phyloP scores from a whole-genome alignment of 768 basidiomycete genomes.

The Crucibulum laeve region DNA sequence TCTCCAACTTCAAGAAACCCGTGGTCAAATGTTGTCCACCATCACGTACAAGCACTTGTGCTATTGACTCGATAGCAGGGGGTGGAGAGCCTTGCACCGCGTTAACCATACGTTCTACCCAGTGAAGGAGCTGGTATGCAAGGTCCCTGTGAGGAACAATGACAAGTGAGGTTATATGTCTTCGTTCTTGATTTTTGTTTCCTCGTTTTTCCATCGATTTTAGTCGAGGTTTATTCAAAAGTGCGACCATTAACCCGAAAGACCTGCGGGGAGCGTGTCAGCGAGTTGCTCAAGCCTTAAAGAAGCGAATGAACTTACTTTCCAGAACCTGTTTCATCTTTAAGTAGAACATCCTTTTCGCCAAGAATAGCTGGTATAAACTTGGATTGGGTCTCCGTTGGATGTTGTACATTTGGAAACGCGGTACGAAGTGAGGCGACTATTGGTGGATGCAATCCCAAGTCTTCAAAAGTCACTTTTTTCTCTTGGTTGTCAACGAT shows the following conservation, averaged over 20 bases:
- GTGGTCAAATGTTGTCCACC: conserved; percentile 31
- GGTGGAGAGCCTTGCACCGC: conserved; percentile 18
- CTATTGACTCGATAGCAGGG: conserved; percentile 37
- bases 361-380: conserved; percentile 60
- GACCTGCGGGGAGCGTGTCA: conserved; percentile 40
- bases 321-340: conserved; percentile 73
- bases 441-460: conserved; percentile 49
- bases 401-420: conserved; percentile 55
- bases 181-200: conserved; percentile 14
- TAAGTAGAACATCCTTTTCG: conserved; percentile 59
- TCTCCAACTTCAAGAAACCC: conserved; percentile 32
- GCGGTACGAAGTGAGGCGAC: conserved; percentile 46
- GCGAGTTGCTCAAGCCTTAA: background rate
- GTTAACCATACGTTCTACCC: conserved; percentile 52
- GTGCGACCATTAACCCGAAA: conserved; percentile 63
- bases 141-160: conserved; percentile 74
- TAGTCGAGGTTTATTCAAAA: conserved; percentile 52
- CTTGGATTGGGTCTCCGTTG: conserved; percentile 54
- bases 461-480: conserved; percentile 37
- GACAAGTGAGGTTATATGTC: conserved; percentile 48
- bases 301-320: conserved; percentile 47
- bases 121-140: conserved; percentile 60
- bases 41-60: conserved; percentile 61
- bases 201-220: conserved; percentile 15
- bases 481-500: background rate